Base-by-base conservation (phyloP, 768 basidiomycete species). In the Hygrocybe coccinea region DNA sequence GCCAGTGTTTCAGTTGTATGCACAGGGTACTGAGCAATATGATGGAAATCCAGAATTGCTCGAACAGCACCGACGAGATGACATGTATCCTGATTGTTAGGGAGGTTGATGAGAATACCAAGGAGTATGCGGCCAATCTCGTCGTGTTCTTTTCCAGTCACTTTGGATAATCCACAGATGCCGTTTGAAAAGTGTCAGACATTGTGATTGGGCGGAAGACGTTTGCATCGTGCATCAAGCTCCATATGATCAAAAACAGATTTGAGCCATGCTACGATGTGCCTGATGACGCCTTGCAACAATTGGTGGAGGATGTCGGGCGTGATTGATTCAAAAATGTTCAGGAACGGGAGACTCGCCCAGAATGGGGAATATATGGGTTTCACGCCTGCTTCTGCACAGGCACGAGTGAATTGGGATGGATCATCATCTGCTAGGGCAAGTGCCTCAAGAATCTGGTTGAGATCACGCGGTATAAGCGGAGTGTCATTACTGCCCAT, bases 261-360 rank as follows among this genome's bases (percentile, higher is more conserved):
- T 6, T 60, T 52, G 8, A 65, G 56, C 78, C 77, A 80, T 0
- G 48, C 47, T 1, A 76, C 61, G 0, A 77, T 49, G 52, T 79
- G 76, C 50, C 75, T 76, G 60, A 79, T 64, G 2, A 78, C 57
- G 0, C 79, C 79, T 59, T 81, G 77, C 55, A 76, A 73, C 0
- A 80, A 55, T 56, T 80, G 76, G 56, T 81, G 79, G 1, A 81
- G 69, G 21, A 79, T 57, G 56, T 80, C 74, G 0, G 80, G 77
- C 0, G 75, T 75, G 39, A 81, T 66, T 4, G 67, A 66, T 0
- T 36, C 19, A 59, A 74, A 76, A 35, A 80, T 79, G 57, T 80
- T 57, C 37, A 61, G 50, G 56, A 67, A 70, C 0, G 76, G 77
- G 2, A 79, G 63, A 33, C 71, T 53, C 4, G 56, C 56, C 79